Evolutionary conservation across 495 filamentous ascomycete species (phyloP).

Genomic region (Lophiotrema nucula): DNA sequence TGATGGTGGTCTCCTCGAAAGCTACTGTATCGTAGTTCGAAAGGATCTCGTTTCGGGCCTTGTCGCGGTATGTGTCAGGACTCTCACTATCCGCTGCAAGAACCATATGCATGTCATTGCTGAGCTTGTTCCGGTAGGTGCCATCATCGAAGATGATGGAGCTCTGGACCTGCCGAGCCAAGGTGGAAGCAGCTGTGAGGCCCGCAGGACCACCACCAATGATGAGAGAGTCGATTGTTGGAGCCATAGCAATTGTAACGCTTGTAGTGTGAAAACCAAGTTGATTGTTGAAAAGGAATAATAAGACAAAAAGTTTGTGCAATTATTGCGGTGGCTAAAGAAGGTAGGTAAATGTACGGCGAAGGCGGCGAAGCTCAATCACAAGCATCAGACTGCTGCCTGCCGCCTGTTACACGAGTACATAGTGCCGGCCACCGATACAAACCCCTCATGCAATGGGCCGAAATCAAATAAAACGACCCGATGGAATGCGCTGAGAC

Average conservation of each 20-base stretch:
- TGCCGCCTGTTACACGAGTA: not conserved
- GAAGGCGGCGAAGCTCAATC: too few species aligned
- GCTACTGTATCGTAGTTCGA: not conserved
- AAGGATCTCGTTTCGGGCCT: not conserved
- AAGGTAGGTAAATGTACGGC: too few species aligned
- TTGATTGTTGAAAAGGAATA: not conserved
- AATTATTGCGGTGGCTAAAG: too few species aligned
- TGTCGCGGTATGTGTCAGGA: constrained; percentile 16
- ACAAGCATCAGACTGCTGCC: too few species aligned
- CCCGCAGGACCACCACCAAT: constrained; percentile 58
- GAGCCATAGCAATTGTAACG: not conserved
- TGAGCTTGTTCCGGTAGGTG: not conserved
- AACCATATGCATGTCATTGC: constrained; percentile 54
- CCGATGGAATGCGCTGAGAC: too few species aligned
- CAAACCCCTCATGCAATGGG: too few species aligned
- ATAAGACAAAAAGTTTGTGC: too few species aligned
- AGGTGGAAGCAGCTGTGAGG: constrained; percentile 46
- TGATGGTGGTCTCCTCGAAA: constrained; percentile 32
- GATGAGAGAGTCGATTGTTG: constrained; percentile 49
- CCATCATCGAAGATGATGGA: not conserved
- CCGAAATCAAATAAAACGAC: too few species aligned
- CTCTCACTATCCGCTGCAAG: constrained; percentile 44
- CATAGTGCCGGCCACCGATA: too few species aligned
- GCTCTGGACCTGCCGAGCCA: constrained; percentile 24
- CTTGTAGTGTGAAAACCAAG: not conserved